Conservation (phyloP, 805 yeast genomes). For the Saccharomycopsis olivae region DNA sequence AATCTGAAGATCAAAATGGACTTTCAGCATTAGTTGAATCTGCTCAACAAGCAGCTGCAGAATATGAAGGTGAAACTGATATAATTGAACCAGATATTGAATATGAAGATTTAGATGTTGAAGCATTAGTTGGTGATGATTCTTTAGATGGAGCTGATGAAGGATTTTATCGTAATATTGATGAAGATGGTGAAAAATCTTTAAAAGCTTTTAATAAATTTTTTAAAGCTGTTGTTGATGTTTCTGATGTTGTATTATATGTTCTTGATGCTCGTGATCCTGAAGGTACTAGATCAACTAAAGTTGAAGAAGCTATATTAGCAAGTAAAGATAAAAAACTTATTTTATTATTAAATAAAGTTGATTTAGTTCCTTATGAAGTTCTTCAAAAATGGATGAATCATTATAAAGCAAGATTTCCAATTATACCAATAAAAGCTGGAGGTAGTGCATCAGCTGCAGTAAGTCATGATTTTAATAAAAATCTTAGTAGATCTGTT, state of each 20-base stretch:
- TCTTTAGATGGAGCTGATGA: slow-evolving; percentile 31
- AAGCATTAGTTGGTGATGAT: slow-evolving; percentile 22
- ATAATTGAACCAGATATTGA: slow-evolving; percentile 39
- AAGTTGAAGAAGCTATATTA: slow-evolving; percentile 82
- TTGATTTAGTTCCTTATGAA: slow-evolving; percentile 83
- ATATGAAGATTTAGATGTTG: slow-evolving; percentile 31
- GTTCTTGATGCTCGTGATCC: slow-evolving; percentile 98
- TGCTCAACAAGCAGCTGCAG: slow-evolving; percentile 80
- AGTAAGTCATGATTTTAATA: slow-evolving; percentile 42
- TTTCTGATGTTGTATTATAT: slow-evolving; percentile 81
- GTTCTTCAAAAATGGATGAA: slow-evolving; percentile 78
- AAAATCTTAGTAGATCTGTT: slow-evolving; percentile 55
- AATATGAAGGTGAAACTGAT: slow-evolving; percentile 50
- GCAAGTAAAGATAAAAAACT: slow-evolving; percentile 65
- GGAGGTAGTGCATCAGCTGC: slow-evolving; percentile 49
- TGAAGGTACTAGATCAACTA: slow-evolving; percentile 83
- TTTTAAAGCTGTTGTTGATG: slow-evolving; percentile 86
- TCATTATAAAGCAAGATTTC: slow-evolving; percentile 72
- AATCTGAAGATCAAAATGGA: slow-evolving; percentile 38
- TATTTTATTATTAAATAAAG: slow-evolving; percentile 79
- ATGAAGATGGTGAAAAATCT: slow-evolving; percentile 54
- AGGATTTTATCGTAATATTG: slow-evolving; percentile 31
- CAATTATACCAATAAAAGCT: slow-evolving; percentile 83
- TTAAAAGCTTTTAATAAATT: slow-evolving; percentile 90
- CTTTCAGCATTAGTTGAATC: slow-evolving; percentile 81